Evolutionary conservation across 2,329 filamentous ascomycete species (phyloP), one percentile per base, ranked within the genome.

Genomic region (Dothideomycetes sp.): DNA sequence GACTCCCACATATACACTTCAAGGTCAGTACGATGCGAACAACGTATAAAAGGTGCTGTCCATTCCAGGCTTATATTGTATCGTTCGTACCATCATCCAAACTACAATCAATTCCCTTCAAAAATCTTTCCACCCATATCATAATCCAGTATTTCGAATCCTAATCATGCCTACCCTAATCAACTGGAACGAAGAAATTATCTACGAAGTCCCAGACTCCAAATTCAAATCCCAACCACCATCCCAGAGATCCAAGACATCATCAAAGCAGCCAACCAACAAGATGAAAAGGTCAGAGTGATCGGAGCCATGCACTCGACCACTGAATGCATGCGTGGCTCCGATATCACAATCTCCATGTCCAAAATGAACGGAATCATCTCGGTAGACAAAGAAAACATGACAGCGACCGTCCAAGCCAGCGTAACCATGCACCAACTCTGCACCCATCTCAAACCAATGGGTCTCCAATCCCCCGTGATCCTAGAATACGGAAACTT

Each of bases 401-500:
- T 45, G 12, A 45, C 43, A 5, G 43, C 36, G 3, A 45, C 43
- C 8, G 43, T 45, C 9, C 38, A 45, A 18, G 20, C 38, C 1
- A 39, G 43, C 11, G 43, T 45, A 2, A 22, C 38, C 19, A 16
- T 43, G 15, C 33, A 45, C 10, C 39, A 45, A 11, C 29, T 45
- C 5, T 45, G 43, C 22, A 25, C 19, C 16, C 28, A 43, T 25
- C 39, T 45, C 18, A 43, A 45, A 19, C 38, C 37, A 4, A 33
- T 42, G 19, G 45, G 38, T 9, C 40, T 32, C 13, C 43, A 47
- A 22, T 29, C 33, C 11, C 37, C 45, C 6, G 45, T 47, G 10
- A 37, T 45, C 3, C 43, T 47, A 4, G 45, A 47, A 24, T 45
- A 31, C 11, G 45, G 45, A n/a, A 42, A 47, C 22, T 47, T 47